Conservation (phyloP, 2,329 filamentous ascomycete species). For the Orbilia blumenaviensis region DNA sequence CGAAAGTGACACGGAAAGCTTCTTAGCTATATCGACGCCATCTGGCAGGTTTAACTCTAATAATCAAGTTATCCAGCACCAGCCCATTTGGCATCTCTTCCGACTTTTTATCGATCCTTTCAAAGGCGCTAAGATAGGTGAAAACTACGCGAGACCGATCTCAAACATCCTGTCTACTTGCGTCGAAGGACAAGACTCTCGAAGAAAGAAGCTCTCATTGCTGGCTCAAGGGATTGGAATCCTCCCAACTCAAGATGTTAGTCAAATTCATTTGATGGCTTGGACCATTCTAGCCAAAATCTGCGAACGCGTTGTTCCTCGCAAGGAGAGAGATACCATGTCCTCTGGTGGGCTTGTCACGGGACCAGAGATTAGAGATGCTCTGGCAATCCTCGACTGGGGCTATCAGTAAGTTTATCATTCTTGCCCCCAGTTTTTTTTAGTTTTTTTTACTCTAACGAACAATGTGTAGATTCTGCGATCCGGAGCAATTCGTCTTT, state of each 20-base stretch:
- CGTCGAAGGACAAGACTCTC: constrained; percentile 58
- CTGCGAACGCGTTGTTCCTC: constrained; percentile 61
- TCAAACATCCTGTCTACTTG: constrained; percentile 55
- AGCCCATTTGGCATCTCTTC: constrained; percentile 74
- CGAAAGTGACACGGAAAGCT: constrained; percentile 66
- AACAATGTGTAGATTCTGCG: constrained; percentile 21
- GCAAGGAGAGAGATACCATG: constrained; percentile 60
- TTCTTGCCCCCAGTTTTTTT: no score
- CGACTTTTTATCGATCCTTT: constrained; percentile 68
- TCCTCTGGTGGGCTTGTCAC: constrained; percentile 64
- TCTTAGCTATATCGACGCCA: constrained; percentile 73
- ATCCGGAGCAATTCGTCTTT: constrained; percentile 9
- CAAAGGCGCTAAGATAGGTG: constrained; percentile 64
- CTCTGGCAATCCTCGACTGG: constrained; percentile 73
- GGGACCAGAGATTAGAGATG: constrained; percentile 75
- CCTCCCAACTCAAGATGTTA: constrained; percentile 65
- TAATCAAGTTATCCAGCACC: constrained; percentile 63
- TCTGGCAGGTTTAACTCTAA: constrained; percentile 69
- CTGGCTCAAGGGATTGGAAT: constrained; percentile 64
- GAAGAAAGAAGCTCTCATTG: constrained; percentile 57
- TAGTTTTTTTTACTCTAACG: no score
- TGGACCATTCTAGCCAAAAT: constrained; percentile 64
- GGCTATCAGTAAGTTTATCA: constrained; percentile 61
- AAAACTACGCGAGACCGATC: constrained; percentile 59
- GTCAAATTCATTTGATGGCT: constrained; percentile 64